Percentiles rank a stretch among this genome's conserved stretches.
These are phyloP conservation scores for Diaporthe ampelina DNA, from an alignment of 2,329 filamentous ascomycete species.

Conservation along the genomic window DNA sequence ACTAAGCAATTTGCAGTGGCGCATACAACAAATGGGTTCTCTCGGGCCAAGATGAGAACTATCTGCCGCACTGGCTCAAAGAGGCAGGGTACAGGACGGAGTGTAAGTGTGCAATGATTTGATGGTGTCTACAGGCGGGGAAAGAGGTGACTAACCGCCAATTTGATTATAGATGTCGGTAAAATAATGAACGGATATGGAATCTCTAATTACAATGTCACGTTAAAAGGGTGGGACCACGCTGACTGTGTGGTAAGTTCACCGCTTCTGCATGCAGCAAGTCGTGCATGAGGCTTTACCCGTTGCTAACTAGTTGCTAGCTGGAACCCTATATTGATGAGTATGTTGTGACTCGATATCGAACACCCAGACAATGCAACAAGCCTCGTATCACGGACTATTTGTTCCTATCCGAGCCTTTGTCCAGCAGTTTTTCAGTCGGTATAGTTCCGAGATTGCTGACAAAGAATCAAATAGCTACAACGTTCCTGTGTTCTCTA, in stretches of 20 bases:
- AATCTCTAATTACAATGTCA: slow-evolving; percentile 55
- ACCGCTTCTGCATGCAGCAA: background rate
- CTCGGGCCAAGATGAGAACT: slow-evolving; percentile 58
- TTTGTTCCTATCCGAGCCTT: no score
- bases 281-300: background rate
- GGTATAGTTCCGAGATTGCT: background rate
- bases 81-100: slow-evolving; percentile 59
- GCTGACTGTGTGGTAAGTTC: slow-evolving; percentile 44
- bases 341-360: background rate
- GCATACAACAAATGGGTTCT: slow-evolving; percentile 60
- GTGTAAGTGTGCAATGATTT: slow-evolving; percentile 48
- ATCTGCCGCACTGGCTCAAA: slow-evolving; percentile 60
- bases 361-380: background rate
- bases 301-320: slow-evolving; percentile 29
- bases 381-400: background rate
- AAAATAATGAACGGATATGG: slow-evolving; percentile 61
- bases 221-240: slow-evolving; percentile 48
- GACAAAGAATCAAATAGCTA: slow-evolving; percentile 34
- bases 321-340: slow-evolving; percentile 48
- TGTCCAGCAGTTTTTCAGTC: no score
- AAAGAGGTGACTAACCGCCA: no score
- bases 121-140: background rate
- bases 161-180: slow-evolving; percentile 47
- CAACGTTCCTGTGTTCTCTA: slow-evolving; percentile 47
- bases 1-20: slow-evolving; percentile 39